Evolutionary conservation across 2,329 filamentous ascomycete species (phyloP).

Genomic region (Botrytis cinerea): DNA sequence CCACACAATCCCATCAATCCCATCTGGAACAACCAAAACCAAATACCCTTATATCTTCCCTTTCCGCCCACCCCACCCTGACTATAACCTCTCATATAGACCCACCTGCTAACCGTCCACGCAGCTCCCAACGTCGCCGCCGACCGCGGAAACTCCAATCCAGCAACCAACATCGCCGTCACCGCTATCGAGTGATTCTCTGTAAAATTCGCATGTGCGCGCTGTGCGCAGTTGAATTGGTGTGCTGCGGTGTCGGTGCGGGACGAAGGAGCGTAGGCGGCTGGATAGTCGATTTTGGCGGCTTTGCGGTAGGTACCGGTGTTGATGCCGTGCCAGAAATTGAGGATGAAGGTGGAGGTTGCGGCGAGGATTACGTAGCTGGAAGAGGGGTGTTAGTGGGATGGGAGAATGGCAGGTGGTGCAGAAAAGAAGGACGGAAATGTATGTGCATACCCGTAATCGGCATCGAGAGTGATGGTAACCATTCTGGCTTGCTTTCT

Average conservation of each 20-base stretch:
- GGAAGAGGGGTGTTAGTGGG: constrained; percentile 45
- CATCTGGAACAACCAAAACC: constrained; percentile 34
- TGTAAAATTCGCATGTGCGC: constrained; percentile 63
- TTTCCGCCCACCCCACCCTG: constrained; percentile 31
- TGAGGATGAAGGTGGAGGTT: constrained; percentile 59
- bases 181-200: constrained; percentile 61
- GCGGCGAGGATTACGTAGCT: constrained; percentile 65
- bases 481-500: constrained; percentile 32
- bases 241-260: constrained; percentile 43
- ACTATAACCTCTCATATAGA: constrained; percentile 57
- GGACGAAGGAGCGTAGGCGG: constrained; percentile 49
- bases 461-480: constrained; percentile 36
- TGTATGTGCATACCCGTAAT: constrained; percentile 39
- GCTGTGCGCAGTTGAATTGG: constrained; percentile 66
- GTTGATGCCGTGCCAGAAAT: constrained; percentile 52
- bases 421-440: neutral
- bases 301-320: constrained; percentile 53
- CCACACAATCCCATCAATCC: constrained; percentile 36
- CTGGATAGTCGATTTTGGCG: constrained; percentile 58
- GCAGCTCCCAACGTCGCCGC: constrained; percentile 52
- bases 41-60: constrained; percentile 37
- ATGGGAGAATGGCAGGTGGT: neutral
- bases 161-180: constrained; percentile 55
- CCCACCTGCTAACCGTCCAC: constrained; percentile 55
- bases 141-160: constrained; percentile 55